These are phyloP conservation scores for Nymphaea colorata DNA, from an alignment of 164 flowering plant genomes.

Conservation along the genomic window DNA sequence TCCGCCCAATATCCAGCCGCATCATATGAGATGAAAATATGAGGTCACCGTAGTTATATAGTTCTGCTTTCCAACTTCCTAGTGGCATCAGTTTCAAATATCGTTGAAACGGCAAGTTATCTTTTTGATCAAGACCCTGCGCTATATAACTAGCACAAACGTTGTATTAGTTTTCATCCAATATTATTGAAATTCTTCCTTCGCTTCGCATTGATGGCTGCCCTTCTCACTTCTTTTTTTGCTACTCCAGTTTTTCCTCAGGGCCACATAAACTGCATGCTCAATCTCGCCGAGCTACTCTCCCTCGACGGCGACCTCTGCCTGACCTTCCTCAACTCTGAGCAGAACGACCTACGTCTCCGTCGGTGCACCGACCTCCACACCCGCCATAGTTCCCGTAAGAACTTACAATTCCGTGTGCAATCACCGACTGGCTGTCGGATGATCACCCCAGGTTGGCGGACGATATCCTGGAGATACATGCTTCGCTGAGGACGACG, in stretches of 20 bases:
- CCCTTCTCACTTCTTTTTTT: too few species aligned
- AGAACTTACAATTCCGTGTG: slow-evolving; percentile 17
- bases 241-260: slow-evolving; percentile 5
- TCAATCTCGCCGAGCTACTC: slow-evolving; percentile 30
- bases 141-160: too few species aligned
- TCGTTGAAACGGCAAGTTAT: too few species aligned
- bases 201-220: too few species aligned
- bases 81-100: too few species aligned
- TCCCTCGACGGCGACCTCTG: slow-evolving; percentile 13
- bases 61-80: too few species aligned
- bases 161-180: too few species aligned
- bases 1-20: too few species aligned
- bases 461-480: slow-evolving; percentile 6
- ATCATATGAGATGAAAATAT: too few species aligned
- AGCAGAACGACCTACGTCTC: slow-evolving; percentile 16
- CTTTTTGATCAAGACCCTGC: too few species aligned
- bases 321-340: slow-evolving; percentile 26
- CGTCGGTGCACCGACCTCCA: slow-evolving; percentile 9
- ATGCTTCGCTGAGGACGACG: slow-evolving; percentile 3
- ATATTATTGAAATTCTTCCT: too few species aligned
- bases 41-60: too few species aligned
- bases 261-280: slow-evolving; percentile 38
- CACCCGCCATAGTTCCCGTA: slow-evolving; percentile 13
- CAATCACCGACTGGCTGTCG: slow-evolving; percentile 28
- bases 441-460: slow-evolving; percentile 13